Evolutionary conservation across 176 grass and related monocot genomes (phyloP).

Genomic region (Typha latifolia): DNA sequence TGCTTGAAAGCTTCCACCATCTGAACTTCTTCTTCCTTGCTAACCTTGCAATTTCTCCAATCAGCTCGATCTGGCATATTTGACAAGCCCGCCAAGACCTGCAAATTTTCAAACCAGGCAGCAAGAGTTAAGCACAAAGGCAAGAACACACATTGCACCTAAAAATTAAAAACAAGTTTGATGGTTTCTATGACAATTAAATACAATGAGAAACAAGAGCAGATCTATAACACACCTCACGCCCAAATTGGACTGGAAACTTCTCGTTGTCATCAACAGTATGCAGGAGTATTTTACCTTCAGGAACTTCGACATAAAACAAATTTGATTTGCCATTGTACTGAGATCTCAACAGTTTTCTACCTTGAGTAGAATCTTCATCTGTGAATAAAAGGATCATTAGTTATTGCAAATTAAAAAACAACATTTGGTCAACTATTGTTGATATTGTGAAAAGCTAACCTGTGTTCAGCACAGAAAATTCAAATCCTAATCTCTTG

Average conservation of each 20-base stretch:
- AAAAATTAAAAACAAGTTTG: neutral
- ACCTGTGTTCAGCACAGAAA: constrained; percentile 66
- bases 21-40: constrained; percentile 56
- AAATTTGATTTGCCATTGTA: constrained; percentile 54
- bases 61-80: constrained; percentile 72
- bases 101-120: constrained; percentile 10
- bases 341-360: constrained; percentile 60
- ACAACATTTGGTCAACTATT: neutral
- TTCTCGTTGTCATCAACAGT: constrained; percentile 50
- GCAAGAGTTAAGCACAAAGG: neutral
- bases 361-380: constrained; percentile 28
- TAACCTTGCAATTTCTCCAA: constrained; percentile 81
- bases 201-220: neutral
- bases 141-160: neutral
- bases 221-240: constrained; percentile 43
- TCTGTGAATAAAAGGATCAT: constrained; percentile 34
- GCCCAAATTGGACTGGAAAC: constrained; percentile 85
- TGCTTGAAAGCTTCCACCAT: constrained; percentile 76
- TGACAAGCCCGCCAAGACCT: constrained; percentile 73
- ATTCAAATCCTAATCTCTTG: constrained; percentile 72
- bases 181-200: neutral
- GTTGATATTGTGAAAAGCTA: neutral
- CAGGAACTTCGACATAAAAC: constrained; percentile 87
- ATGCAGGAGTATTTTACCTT: constrained; percentile 52
- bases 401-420: neutral